Evolutionary conservation across 768 basidiomycete species (phyloP), one percentile per base, ranked within the genome.

Genomic region (Russula vinacea): DNA sequence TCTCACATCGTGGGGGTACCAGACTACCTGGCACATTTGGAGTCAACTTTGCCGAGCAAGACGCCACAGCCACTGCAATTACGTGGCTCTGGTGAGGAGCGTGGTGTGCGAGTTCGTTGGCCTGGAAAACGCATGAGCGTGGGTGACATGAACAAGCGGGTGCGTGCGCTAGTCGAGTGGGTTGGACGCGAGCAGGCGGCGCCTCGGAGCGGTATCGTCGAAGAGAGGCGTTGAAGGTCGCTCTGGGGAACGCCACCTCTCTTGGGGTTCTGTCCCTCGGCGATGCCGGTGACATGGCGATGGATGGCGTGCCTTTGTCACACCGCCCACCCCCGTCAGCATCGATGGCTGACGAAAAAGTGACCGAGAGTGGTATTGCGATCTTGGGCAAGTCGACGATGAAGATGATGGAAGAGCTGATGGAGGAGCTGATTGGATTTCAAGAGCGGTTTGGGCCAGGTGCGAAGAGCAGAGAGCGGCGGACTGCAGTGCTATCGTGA

Each of bases 61-160:
- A 78, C 79, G 1, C 92, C 94, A 3, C 83, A 84, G 62, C 89
- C 90, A 0, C 79, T 94, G 58, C 83, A 87, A 70, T 84, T 94
- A 50, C 84, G 84, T 62, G 80, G 80, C 64, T 74, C 77, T 14
- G 81, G 79, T 16, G 67, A 82, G 73, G 88, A 92, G 72, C 79
- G 90, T 53, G 90, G 90, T 10, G 89, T 92, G 16, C 89, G 92
- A 74, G 88, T 97, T 62, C 89, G 92, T 70, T 98, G 92, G 89
- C 96, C 95, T 1, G 85, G 86, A 68, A 94, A 95, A 76, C 83
- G 96, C 57, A 94, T 88, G 84, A 97, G 94, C 69, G 88, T 96
- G n/a, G 89, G 87, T 22, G 96, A 98, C 74, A 96, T 98, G 93
- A 91, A 93, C 74, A 97, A 97, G 77, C 86, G 96, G 29, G 92